Conservation (phyloP, 345 rosid species). For the Draba incana region DNA sequence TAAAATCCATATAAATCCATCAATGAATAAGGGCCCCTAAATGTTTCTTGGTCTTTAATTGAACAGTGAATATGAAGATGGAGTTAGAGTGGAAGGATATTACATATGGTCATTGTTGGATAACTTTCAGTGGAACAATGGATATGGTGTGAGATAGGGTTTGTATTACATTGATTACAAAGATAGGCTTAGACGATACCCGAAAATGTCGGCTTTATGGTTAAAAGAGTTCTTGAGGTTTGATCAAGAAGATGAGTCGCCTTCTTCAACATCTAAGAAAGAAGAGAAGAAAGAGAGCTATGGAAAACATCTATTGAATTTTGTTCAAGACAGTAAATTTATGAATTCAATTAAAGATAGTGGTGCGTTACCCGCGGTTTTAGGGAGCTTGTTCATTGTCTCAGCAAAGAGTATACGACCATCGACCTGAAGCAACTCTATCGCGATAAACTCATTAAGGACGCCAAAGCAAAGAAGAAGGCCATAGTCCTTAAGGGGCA, state of each 20-base stretch:
- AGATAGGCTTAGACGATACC: constrained; percentile 54
- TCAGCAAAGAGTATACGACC: too few species aligned
- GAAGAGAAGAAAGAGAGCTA: constrained; percentile 42
- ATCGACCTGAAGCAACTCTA: too few species aligned
- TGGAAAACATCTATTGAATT: constrained; percentile 30
- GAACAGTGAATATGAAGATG: constrained; percentile 51
- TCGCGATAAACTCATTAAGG: too few species aligned
- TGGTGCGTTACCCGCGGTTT: constrained; percentile 34
- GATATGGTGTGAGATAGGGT: constrained; percentile 60
- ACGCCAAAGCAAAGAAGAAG: too few species aligned
- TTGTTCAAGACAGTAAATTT: constrained; percentile 36
- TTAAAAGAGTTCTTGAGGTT: constrained; percentile 50
- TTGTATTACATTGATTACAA: constrained; percentile 56
- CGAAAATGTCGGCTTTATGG: constrained; percentile 67
- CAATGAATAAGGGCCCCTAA: too few species aligned
- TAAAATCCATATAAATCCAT: too few species aligned
- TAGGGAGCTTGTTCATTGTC: constrained; percentile 42
- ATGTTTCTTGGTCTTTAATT: background rate
- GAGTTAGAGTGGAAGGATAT: constrained; percentile 61
- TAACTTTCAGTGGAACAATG: constrained; percentile 62
- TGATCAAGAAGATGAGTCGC: constrained; percentile 31
- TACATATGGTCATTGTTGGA: constrained; percentile 63
- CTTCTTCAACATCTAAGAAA: constrained; percentile 25
- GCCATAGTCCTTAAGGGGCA: too few species aligned
- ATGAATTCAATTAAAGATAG: constrained; percentile 31